phyloP scores from a whole-genome alignment of 1,139 yeast genomes.

The Ashbya aceris region DNA sequence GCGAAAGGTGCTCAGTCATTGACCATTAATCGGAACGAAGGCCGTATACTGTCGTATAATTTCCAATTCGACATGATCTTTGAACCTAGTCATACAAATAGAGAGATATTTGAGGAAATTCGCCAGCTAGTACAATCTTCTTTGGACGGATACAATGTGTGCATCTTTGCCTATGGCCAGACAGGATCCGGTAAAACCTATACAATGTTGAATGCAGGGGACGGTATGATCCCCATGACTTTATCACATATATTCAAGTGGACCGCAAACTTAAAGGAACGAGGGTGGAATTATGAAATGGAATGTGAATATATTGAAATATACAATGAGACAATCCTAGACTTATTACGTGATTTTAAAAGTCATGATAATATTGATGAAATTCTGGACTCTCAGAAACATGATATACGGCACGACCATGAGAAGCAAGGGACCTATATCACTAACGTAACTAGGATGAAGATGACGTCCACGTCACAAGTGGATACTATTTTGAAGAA shows the following conservation, averaged over 20 bases:
- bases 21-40: slow-evolving; percentile 22
- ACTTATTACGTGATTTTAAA: slow-evolving; percentile 39
- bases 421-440: slow-evolving; percentile 43
- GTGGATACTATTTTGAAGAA: slow-evolving; percentile 43
- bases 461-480: slow-evolving; percentile 39
- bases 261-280: slow-evolving; percentile 38
- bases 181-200: slow-evolving; percentile 95
- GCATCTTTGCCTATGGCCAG: slow-evolving; percentile 96
- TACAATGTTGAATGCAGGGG: slow-evolving; percentile 68
- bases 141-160: slow-evolving; percentile 82
- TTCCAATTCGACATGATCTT: slow-evolving; percentile 80
- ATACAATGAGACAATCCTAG: slow-evolving; percentile 74
- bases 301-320: slow-evolving; percentile 81
- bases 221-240: slow-evolving; percentile 81
- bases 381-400: slow-evolving; percentile 31
- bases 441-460: slow-evolving; percentile 47
- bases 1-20: slow-evolving; percentile 35
- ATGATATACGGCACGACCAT: slow-evolving; percentile 70
- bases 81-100: slow-evolving; percentile 43
- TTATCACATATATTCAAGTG: slow-evolving; percentile 62
- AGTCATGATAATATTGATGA: slow-evolving; percentile 23
- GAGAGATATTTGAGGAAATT: slow-evolving; percentile 68
- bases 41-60: slow-evolving; percentile 14
- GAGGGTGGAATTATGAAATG: slow-evolving; percentile 60
- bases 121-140: slow-evolving; percentile 85